These are phyloP conservation scores for Syzygium syzygioides DNA, from an alignment of 441 rosid genomes.

Conservation along the genomic window DNA sequence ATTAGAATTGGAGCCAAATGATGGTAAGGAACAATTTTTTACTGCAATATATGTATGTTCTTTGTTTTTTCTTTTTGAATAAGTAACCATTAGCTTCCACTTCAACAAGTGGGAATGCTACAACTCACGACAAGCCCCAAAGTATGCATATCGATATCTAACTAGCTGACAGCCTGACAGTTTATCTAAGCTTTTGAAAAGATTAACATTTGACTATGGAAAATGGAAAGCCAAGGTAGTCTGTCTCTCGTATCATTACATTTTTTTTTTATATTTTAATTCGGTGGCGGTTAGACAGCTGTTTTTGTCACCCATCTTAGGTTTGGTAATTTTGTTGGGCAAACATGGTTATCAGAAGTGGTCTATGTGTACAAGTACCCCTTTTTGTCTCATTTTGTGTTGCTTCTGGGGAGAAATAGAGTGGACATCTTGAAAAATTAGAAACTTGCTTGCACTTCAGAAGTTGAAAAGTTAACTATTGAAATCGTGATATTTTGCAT, in stretches of 20 bases:
- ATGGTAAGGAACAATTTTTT: constrained; percentile 37
- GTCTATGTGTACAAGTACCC: neutral
- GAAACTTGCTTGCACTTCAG: neutral
- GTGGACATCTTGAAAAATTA: neutral
- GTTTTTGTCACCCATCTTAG: neutral
- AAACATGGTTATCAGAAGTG: neutral
- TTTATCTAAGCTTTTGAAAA: neutral
- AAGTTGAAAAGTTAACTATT: neutral
- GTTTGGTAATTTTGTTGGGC: neutral
- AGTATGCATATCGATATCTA: neutral
- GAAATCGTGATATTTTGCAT: neutral
- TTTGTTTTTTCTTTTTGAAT: neutral
- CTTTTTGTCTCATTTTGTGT: neutral
- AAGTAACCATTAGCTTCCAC: neutral
- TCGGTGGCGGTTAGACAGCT: neutral
- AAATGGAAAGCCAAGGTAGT: neutral
- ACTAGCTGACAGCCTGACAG: neutral
- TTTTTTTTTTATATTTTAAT: neutral
- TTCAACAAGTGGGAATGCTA: neutral
- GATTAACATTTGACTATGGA: neutral
- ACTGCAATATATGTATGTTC: neutral
- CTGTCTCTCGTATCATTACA: neutral
- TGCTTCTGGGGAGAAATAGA: neutral
- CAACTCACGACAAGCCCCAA: neutral
- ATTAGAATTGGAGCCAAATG: constrained; percentile 82